Evolutionary conservation across 306 rosid species (phyloP).

Genomic region (Dryas octopetala): DNA sequence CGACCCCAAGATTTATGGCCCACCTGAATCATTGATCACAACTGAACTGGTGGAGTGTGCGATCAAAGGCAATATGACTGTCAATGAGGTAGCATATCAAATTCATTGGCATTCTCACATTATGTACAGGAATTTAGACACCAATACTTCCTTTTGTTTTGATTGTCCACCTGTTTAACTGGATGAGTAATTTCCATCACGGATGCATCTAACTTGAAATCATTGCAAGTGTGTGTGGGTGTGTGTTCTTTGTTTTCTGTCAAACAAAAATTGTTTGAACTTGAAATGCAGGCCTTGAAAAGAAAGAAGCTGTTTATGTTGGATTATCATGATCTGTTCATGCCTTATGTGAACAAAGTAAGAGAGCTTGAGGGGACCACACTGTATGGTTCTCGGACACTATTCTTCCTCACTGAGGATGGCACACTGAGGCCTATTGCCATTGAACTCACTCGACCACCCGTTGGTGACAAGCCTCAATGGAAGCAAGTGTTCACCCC

Average conservation of each 20-base stretch:
- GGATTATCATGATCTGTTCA: constrained; percentile 36
- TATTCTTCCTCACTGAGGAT: constrained; percentile 37
- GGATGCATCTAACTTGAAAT: not conserved
- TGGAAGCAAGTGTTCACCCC: constrained; percentile 40
- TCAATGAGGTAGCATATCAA: constrained; percentile 27
- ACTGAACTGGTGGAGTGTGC: constrained; percentile 27
- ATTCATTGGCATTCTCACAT: not conserved
- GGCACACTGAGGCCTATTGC: constrained; percentile 35
- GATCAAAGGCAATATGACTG: constrained; percentile 38
- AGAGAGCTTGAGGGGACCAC: constrained; percentile 37
- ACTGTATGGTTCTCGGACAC: constrained; percentile 39
- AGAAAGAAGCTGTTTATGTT: constrained; percentile 32
- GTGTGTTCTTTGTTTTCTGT: not conserved
- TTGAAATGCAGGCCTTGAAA: constrained; percentile 31
- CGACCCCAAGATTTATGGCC: constrained; percentile 39
- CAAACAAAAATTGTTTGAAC: not conserved
- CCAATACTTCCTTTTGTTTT: not conserved
- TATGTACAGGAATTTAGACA: not conserved
- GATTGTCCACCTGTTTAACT: no score
- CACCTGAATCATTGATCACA: constrained; percentile 40
- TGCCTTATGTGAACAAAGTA: constrained; percentile 38
- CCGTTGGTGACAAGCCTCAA: constrained; percentile 16
- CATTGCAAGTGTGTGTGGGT: not conserved
- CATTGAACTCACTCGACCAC: constrained; percentile 45
- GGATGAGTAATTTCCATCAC: not conserved